Conservation (phyloP, 1,139 yeast species). For the Lodderomyces pseudojiufengensis region DNA sequence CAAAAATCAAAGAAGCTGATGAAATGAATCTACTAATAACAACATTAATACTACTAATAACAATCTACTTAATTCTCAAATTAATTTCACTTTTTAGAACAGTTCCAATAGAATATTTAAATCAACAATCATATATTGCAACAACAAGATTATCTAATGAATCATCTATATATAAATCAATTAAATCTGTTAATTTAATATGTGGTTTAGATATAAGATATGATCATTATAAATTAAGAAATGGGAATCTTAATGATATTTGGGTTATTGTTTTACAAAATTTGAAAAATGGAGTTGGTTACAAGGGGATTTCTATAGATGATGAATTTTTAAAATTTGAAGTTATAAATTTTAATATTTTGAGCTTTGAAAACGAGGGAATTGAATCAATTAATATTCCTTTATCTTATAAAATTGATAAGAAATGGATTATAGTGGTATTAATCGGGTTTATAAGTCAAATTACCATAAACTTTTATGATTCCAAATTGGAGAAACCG, state of each 20-base stretch:
- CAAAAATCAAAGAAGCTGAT: no score
- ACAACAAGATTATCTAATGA: slow-evolving; percentile 55
- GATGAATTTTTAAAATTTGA: slow-evolving; percentile 16
- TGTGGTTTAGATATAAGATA: slow-evolving; percentile 64
- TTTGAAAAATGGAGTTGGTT: background rate
- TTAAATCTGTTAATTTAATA: slow-evolving; percentile 45
- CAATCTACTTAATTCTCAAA: background rate
- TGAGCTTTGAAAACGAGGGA: slow-evolving; percentile 1
- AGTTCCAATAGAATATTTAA: slow-evolving; percentile 53
- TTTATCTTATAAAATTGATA: slow-evolving; percentile 5
- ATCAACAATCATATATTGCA: slow-evolving; percentile 55
- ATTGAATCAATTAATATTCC: slow-evolving; percentile 8
- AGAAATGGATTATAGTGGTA: slow-evolving; percentile 12
- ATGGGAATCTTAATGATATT: slow-evolving; percentile 65
- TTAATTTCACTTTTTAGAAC: slow-evolving; percentile 31
- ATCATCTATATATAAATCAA: slow-evolving; percentile 63
- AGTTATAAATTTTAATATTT: slow-evolving; percentile 21
- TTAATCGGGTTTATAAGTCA: slow-evolving; percentile 15
- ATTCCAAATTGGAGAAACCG: slow-evolving; percentile 5
- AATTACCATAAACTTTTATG: slow-evolving; percentile 13
- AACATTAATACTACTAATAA: slow-evolving; percentile 1
- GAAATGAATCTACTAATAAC: background rate
- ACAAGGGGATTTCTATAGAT: slow-evolving; percentile 18
- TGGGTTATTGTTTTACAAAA: slow-evolving; percentile 34
- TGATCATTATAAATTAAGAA: slow-evolving; percentile 58